A percentile compares a stretch with the other conserved stretches of the same genome.
Evolutionary conservation across 129 eudicot species (phyloP).

Genomic region (Kitagawia praeruptora): DNA sequence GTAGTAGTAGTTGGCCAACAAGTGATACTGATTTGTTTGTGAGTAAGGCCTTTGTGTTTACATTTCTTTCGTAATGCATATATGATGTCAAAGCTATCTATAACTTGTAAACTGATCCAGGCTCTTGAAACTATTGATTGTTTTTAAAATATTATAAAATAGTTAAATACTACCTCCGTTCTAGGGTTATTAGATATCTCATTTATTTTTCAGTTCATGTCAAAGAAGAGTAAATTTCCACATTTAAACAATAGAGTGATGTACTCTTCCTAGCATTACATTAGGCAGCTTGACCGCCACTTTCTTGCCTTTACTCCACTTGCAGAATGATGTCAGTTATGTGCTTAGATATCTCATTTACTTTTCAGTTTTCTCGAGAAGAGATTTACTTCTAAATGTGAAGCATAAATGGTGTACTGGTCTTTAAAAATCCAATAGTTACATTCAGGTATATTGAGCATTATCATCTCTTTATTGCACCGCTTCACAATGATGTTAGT

Average conservation of each 20-base stretch:
- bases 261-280: neutral
- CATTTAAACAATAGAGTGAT: neutral
- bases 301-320: neutral
- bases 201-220: neutral
- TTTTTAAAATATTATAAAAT: neutral
- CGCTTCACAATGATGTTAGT: neutral
- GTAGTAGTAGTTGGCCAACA: neutral
- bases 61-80: neutral
- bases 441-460: neutral
- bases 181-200: neutral
- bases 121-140: neutral
- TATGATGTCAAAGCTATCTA: neutral
- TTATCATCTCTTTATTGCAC: neutral
- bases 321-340: neutral
- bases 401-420: neutral
- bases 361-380: neutral
- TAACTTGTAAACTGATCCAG: neutral
- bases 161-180: neutral
- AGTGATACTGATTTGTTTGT: neutral
- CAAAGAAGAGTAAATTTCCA: neutral
- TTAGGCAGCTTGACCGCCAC: neutral
- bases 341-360: neutral
- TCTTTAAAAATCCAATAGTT: neutral
- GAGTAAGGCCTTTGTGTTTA: neutral
- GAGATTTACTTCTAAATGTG: neutral